These are phyloP conservation scores for Rhizophagus clarus DNA, from an alignment of 192 early-diverging fungal species.

Conservation along the genomic window DNA sequence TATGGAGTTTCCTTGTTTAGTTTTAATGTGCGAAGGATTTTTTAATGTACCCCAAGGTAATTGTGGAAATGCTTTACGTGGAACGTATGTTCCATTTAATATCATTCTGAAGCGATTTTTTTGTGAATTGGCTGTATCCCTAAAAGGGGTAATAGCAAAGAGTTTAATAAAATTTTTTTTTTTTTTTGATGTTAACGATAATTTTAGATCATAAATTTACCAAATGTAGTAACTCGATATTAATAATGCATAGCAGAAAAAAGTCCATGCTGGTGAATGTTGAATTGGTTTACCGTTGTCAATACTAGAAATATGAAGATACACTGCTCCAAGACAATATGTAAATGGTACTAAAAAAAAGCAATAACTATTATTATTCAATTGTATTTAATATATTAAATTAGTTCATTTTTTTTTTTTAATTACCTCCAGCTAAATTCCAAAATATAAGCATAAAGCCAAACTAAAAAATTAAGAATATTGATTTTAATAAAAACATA, in stretches of 20 bases:
- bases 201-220: background rate
- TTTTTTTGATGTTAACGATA: no score
- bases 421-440: constrained; percentile 49
- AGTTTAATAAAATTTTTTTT: background rate
- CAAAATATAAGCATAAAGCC: constrained; percentile 58
- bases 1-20: constrained; percentile 61
- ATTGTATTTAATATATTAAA: background rate
- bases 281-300: constrained; percentile 39
- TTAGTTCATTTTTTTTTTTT: background rate
- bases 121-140: constrained; percentile 57
- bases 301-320: constrained; percentile 44
- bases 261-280: constrained; percentile 39
- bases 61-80: constrained; percentile 49
- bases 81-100: constrained; percentile 44
- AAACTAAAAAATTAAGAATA: background rate
- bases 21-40: constrained; percentile 68
- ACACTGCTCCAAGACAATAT: constrained; percentile 48
- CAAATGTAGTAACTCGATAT: constrained; percentile 47
- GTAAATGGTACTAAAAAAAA: constrained; percentile 49
- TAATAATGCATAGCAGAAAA: constrained; percentile 38
- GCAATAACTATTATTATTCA: background rate
- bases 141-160: background rate
- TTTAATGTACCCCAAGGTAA: constrained; percentile 51
- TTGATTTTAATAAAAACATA: background rate
- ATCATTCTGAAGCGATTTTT: constrained; percentile 56